Base-by-base conservation (phyloP, 2,329 filamentous ascomycete species). In the Hirsutella thompsonii region DNA sequence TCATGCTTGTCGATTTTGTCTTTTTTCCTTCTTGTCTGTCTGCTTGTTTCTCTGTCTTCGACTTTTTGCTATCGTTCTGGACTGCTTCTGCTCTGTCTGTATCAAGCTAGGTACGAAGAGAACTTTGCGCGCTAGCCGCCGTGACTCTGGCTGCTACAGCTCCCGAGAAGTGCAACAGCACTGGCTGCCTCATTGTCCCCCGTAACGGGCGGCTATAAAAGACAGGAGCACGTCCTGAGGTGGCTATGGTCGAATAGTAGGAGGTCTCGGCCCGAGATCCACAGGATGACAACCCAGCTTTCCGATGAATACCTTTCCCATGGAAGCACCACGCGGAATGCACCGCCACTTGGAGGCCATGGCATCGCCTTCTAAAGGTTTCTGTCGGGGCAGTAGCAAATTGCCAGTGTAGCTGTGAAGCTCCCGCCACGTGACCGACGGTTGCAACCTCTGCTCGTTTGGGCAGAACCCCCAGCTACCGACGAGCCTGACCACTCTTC, bases 31-130 rank as follows among this genome's bases (percentile, higher is more conserved):
- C 10, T 39, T 32, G 14, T 29, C 20, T 38, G 14, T 38, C 16
- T 20, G 41, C 39, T 39, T 44, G 36, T 45, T 41, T 46, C 40
- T 42, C 39, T 46, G 37, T 41, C 64, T 40, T 42, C 64, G 59
- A 66, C 61, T 68, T 80, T 75, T 81, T 26, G 79, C 81, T 83
- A 84, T 78, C 78, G 74, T 26, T 79, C 73, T 76, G 76, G 76
- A 54, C 55, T 61, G 38, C 49, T 59, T 48, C 42, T 26, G 23
- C 23, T 56, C 52, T 57, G 54, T 55, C 55, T 60, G 56, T 58
- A 50, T 60, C 62, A 63, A 63, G 62, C 79, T 83, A 83, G 75
- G 73, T 76, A 75, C 73, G 73, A 75, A 74, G 72, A 76, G 67
- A 66, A 66, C 64, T 69, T n/a, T 63, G 68, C 69, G 70, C 69